Base-by-base conservation (phyloP, 345 rosid genomes). In the Salix purpurea region DNA sequence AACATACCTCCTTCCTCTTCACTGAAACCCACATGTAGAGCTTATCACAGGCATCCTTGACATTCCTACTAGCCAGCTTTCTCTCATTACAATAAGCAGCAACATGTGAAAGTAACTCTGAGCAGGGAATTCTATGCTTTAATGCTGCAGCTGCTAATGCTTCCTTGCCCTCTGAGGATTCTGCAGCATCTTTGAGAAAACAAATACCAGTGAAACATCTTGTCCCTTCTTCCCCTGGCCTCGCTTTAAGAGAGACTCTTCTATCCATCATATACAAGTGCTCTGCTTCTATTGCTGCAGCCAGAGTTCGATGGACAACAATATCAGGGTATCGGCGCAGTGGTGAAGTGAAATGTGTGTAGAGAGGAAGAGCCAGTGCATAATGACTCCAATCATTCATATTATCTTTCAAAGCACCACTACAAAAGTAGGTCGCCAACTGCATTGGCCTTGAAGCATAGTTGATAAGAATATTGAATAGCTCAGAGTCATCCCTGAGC, bases 291-390 rank as follows among this genome's bases (percentile, higher is more conserved):
- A 91, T 69, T 70, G 91, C 91, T 36, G 97, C 97, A 37, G 96
- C 90, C 86, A 95, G 42, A n/a, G 85, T 87, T 46, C 97, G 89
- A 85, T 95, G 99, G 46, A 95, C 99, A 23, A 95, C 80, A 70
- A 95, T 85, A 82, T 95, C 99, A 6, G 97, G 89, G 84, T 95
- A 93, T 32, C 97, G 88, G 67, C 99, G 90, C 70, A 95, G 77
- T 15, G 99, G 99, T 60, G 99, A 88, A 76, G 99, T 93, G 78
- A 93, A 95, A 86, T 95, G 99, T 21, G 99, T 95, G 77, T 91
- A 93, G 34, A 90, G 77, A 80, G 97, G 97, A 80, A 87, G 86
- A 76, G 96, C 94, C 56, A 93, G 80, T 15, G 90, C 97, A 83
- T 95, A 95, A 84, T 95, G 97, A 74, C 90, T 87, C 96, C 99